Percentiles rank a stretch among this genome's conserved stretches.
phyloP scores from a whole-genome alignment of 768 basidiomycete species.

The Tylopilus sp. region DNA sequence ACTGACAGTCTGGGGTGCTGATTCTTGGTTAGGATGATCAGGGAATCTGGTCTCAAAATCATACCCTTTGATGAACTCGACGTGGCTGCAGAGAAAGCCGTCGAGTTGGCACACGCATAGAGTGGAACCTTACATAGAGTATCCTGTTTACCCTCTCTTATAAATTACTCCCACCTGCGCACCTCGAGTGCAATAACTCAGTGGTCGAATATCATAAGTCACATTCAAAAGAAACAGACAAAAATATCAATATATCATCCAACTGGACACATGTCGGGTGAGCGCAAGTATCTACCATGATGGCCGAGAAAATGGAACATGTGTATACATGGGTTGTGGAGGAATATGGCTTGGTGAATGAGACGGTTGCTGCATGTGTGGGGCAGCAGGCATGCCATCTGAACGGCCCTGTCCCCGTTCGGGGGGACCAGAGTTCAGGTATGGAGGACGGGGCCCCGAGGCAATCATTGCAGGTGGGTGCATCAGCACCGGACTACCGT shows the following conservation, averaged over 20 bases:
- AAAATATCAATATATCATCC: slow-evolving; percentile 34
- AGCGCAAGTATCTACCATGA: slow-evolving; percentile 27
- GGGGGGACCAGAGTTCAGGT: slow-evolving; percentile 45
- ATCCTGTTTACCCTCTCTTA: slow-evolving; percentile 17
- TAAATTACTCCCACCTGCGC: slow-evolving; percentile 4
- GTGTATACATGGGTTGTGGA: slow-evolving; percentile 30
- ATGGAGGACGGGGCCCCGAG: slow-evolving; percentile 32
- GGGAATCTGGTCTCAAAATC: slow-evolving; percentile 88
- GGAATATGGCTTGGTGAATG: slow-evolving; percentile 26
- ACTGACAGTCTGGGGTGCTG: neutral
- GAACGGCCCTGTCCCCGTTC: slow-evolving; percentile 49
- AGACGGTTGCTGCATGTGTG: slow-evolving; percentile 39
- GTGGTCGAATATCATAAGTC: slow-evolving; percentile 19
- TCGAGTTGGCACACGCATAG: slow-evolving; percentile 57
- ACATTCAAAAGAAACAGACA: slow-evolving; percentile 25
- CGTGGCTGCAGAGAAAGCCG: slow-evolving; percentile 82
- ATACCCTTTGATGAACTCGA: slow-evolving; percentile 91
- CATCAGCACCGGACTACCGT: slow-evolving; percentile 66
- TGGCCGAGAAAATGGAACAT: slow-evolving; percentile 29
- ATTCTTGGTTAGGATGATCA: slow-evolving; percentile 74
- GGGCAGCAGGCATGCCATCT: slow-evolving; percentile 40
- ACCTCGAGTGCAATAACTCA: neutral
- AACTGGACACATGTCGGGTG: slow-evolving; percentile 16
- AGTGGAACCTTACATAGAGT: slow-evolving; percentile 21
- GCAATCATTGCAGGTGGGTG: slow-evolving; percentile 43